A percentile compares a stretch with the other conserved stretches of the same genome.
Evolutionary conservation across 2,329 filamentous ascomycete genomes (phyloP).

Genomic region (Venturia aucupariae): DNA sequence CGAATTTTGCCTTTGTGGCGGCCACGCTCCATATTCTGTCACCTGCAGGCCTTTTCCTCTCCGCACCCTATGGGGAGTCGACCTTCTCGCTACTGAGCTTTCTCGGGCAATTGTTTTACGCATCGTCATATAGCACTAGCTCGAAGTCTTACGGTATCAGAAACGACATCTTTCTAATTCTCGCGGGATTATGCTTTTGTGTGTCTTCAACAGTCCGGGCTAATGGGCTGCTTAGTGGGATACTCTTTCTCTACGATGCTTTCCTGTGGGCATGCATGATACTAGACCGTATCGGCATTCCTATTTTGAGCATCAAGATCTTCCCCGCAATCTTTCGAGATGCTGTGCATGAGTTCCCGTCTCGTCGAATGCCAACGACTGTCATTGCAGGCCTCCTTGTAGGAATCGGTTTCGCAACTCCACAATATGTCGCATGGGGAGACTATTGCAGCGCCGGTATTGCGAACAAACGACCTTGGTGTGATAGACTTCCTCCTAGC

Average conservation of each 20-base stretch:
- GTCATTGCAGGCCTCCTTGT: conserved; percentile 59
- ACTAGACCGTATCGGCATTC: conserved; percentile 17
- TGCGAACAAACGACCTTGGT: conserved; percentile 56
- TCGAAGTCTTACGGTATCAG: conserved; percentile 18
- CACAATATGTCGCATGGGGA: conserved; percentile 66
- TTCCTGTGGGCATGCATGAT: conserved; percentile 30
- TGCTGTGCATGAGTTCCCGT: conserved; percentile 26
- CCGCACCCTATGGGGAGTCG: conserved; percentile 75
- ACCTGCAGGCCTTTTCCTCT: conserved; percentile 82
- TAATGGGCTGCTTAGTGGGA: conserved; percentile 77
- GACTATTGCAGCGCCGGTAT: conserved; percentile 42
- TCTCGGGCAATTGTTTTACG: conserved; percentile 61
- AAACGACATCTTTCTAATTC: conserved; percentile 44
- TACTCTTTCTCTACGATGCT: conserved; percentile 54
- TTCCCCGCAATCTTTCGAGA: neutral
- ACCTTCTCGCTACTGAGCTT: conserved; percentile 72
- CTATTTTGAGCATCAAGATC: neutral
- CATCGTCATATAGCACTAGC: conserved; percentile 17
- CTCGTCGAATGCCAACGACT: conserved; percentile 49
- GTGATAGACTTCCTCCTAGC: conserved; percentile 60
- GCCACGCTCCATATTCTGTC: conserved; percentile 72
- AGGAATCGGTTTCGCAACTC: conserved; percentile 56
- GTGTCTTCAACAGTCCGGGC: conserved; percentile 65
- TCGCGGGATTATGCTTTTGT: conserved; percentile 61
- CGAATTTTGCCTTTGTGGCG: conserved; percentile 55